Base-by-base conservation (phyloP, 2,329 filamentous ascomycete genomes). In the Aplosporella prunicola region DNA sequence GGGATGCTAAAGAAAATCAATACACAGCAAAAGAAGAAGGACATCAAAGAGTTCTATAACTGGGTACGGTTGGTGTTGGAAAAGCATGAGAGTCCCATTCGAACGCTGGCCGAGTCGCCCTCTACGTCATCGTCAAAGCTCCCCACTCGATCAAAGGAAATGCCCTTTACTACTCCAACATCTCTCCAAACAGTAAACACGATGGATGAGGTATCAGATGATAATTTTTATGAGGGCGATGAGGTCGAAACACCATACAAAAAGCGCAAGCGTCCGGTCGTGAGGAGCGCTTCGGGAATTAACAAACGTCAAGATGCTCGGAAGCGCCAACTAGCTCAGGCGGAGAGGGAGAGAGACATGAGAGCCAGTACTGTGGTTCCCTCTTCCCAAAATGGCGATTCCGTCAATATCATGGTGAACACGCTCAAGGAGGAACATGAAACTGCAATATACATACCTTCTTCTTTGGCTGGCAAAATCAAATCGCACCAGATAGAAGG, bases 401-500 rank as follows among this genome's bases (percentile, higher is more conserved):
- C n/a, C n/a, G n/a, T n/a, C n/a, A n/a, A 26, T 13, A 56, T 83
- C 16, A 75, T 81, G 31, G 72, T 87, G 56, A 86, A 86, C 51
- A 70, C 76, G 42, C 69, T 69, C 18, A 82, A 80, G 51, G 61
- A 68, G 14, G 72, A 78, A 3, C 60, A 72, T 10, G 64, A 81
- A 45, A 67, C 68, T 0, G 66, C 77, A 31, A 72, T 86, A 18
- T 80, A 75, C 44, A 61, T 93, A 34, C 69, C 82, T 46, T 57
- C 70, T 0, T 57, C 71, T 6, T 83, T 89, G 38, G 79, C 74
- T 1, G 51, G 49, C 6, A 66, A 63, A 5, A 82, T 93, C 43
- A 89, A 91, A 49, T 67, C 76, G 7, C 85, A 94, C 56, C 88
- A 95, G 52, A 67, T 93, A 31, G 68, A 76, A 1, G 88, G 88